Evolutionary conservation across 129 eudicot genomes (phyloP), one percentile per base, ranked within the genome.

Genomic region (Oenanthe sinensis): DNA sequence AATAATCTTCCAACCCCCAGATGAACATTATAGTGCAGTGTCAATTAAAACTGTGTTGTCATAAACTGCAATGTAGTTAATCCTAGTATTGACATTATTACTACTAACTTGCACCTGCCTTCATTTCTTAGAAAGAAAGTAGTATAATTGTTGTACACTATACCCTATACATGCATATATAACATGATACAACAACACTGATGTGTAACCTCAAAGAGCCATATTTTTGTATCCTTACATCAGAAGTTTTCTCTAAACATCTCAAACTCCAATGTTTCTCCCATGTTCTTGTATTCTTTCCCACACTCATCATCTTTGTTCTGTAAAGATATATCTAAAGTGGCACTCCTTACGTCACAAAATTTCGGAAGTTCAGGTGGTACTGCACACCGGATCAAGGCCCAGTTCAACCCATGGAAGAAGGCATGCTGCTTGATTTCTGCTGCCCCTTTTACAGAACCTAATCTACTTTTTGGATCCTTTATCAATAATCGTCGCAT

Each of bases 401-500:
- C 98, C 92, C 93, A 90, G 77, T 95, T 95, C 81, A 91, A 40
- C 13, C 98, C 97, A 72, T 87, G 94, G 39, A 95, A 91, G 82
- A 95, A 95, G 47, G 84, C 85, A 75, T 95, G 97, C 70, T 87
- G 91, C 85, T 90, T 95, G 63, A 95, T 90, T 89, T 95, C 98
- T 0, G 91, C 92, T 33, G 98, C 97, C 30, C 98, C 98, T 82
- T 83, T 94, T n/a, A 75, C 78, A n/a, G 90, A 87, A 19, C 98
- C 98, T 65, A 95, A 77, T 85, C 98, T 88, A 62, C 72, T 79
- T 75, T 81, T 86, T 0, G 95, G 92, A 39, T 91, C 89, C 86
- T 95, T 95, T 30, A 76, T 83, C 55, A 91, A 71, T 67, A 95
- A 54, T 82, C 88, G 70, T 81, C 84, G 77, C n/a, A 92, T 89